A percentile compares a stretch with the other conserved stretches of the same genome.
These are phyloP conservation scores for Domatiomyces globalis DNA, from an alignment of 2,329 filamentous ascomycete genomes.

Conservation along the genomic window DNA sequence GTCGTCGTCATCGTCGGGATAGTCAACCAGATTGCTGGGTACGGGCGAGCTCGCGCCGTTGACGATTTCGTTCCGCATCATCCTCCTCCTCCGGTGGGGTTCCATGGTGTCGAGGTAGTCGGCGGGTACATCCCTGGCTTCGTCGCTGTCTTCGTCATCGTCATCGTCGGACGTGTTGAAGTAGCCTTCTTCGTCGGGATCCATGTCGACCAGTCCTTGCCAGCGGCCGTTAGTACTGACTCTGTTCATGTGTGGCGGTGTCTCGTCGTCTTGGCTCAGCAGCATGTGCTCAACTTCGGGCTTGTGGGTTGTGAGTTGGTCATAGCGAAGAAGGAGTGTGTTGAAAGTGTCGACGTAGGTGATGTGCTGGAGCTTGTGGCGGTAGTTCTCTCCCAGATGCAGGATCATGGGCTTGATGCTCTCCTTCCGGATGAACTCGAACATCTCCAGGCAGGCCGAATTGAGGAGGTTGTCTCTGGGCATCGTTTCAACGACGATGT, in stretches of 20 bases:
- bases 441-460: conserved; percentile 85
- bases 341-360: conserved; percentile 78
- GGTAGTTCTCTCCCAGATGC: conserved; percentile 71
- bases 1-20: conserved; percentile 79
- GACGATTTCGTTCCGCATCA: conserved; percentile 19
- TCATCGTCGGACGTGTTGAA: conserved; percentile 83
- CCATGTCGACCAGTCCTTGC: conserved; percentile 65
- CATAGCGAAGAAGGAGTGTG: conserved; percentile 59
- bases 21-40: conserved; percentile 70
- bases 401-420: conserved; percentile 66
- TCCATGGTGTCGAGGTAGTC: conserved; percentile 8
- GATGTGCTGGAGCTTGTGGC: conserved; percentile 60
- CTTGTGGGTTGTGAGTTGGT: conserved; percentile 55
- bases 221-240: conserved; percentile 45
- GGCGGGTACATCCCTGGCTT: conserved; percentile 5
- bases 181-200: conserved; percentile 79
- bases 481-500: conserved; percentile 72
- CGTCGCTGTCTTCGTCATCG: conserved; percentile 41
- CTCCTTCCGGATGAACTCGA: conserved; percentile 76
- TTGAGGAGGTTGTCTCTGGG: conserved; percentile 86
- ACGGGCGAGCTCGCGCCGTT: conserved; percentile 50
- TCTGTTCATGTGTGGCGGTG: conserved; percentile 32
- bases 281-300: conserved; percentile 49
- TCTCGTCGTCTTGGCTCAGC: conserved; percentile 56
- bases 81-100: conserved; percentile 12